phyloP scores from a whole-genome alignment of 2,329 filamentous ascomycete genomes.

The Leptographium galeiforme region DNA sequence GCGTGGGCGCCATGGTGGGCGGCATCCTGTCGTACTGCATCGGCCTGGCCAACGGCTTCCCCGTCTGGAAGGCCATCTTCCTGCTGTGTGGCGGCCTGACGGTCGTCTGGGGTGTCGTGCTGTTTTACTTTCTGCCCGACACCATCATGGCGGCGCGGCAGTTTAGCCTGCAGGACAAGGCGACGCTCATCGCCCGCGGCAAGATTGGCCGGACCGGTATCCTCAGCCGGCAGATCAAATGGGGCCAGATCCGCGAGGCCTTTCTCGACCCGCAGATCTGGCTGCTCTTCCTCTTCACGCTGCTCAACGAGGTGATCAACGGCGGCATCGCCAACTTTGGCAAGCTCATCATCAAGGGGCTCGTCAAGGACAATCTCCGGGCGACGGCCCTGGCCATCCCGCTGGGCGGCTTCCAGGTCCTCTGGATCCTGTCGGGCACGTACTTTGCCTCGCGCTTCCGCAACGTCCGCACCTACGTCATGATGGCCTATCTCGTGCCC shows the following conservation, averaged over 20 bases:
- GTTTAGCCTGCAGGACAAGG: slow-evolving; percentile 41
- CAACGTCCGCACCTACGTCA: not conserved
- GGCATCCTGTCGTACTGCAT: slow-evolving; percentile 44
- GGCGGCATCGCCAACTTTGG: slow-evolving; percentile 4
- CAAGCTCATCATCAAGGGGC: slow-evolving; percentile 3
- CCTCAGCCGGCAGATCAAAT: slow-evolving; percentile 36
- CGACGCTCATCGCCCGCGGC: slow-evolving; percentile 34
- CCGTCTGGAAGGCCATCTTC: slow-evolving; percentile 46
- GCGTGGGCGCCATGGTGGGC: slow-evolving; percentile 49
- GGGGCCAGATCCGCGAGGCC: slow-evolving; percentile 31
- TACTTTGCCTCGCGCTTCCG: not conserved
- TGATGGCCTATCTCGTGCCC: slow-evolving; percentile 1
- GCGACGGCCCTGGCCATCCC: not conserved
- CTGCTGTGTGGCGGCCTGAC: slow-evolving; percentile 45
- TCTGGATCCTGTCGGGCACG: slow-evolving; percentile 1
- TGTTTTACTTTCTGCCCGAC: slow-evolving; percentile 47
- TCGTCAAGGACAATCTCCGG: not conserved
- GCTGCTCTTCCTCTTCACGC: slow-evolving; percentile 33
- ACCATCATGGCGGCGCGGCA: slow-evolving; percentile 43
- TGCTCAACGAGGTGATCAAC: slow-evolving; percentile 3
- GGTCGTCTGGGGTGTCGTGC: slow-evolving; percentile 39
- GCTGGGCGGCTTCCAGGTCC: not conserved
- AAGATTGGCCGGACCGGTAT: slow-evolving; percentile 34
- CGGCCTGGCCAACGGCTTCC: slow-evolving; percentile 38
- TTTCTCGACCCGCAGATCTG: slow-evolving; percentile 43